A percentile compares a stretch with the other conserved stretches of the same genome.
These are phyloP conservation scores for Talaromyces nanjingensis DNA, from an alignment of 495 filamentous ascomycete genomes.

Conservation along the genomic window DNA sequence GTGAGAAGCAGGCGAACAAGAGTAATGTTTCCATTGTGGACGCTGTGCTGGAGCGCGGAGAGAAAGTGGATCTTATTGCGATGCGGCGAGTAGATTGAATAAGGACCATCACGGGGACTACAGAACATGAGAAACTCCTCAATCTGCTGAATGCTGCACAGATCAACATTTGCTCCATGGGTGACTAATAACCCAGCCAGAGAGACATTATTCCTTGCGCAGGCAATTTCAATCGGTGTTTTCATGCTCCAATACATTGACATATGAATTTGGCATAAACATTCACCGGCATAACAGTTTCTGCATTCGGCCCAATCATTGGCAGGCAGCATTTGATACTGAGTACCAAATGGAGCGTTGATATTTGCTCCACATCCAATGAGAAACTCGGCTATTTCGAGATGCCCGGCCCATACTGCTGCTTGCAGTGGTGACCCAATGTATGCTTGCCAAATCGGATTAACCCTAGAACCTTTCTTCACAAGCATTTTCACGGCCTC, in stretches of 20 bases:
- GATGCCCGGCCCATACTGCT: slow-evolving; percentile 17
- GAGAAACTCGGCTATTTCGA: slow-evolving; percentile 20
- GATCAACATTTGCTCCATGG: no score
- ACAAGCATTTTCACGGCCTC: slow-evolving; percentile 11
- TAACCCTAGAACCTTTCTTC: slow-evolving; percentile 17
- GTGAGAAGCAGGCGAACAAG: slow-evolving; percentile 12
- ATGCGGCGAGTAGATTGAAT: background rate
- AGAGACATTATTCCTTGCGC: no score
- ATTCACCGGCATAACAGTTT: no score
- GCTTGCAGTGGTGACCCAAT: slow-evolving; percentile 20
- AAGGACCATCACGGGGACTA: no score
- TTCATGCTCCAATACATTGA: no score
- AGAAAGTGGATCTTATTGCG: background rate
- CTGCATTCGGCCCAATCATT: no score
- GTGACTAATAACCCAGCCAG: no score
- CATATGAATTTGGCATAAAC: no score
- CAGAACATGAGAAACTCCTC: no score
- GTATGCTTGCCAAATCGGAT: slow-evolving; percentile 7
- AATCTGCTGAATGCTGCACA: no score
- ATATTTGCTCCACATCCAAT: slow-evolving; percentile 22
- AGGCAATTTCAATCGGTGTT: no score
- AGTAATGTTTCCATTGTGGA: slow-evolving; percentile 5
- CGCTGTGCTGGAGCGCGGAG: slow-evolving; percentile 4
- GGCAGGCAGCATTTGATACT: no score
- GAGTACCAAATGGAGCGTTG: background rate